These are phyloP conservation scores for Globisporangium acanthophoron DNA, from an alignment of 352 stramenopile genomes.

Conservation along the genomic window DNA sequence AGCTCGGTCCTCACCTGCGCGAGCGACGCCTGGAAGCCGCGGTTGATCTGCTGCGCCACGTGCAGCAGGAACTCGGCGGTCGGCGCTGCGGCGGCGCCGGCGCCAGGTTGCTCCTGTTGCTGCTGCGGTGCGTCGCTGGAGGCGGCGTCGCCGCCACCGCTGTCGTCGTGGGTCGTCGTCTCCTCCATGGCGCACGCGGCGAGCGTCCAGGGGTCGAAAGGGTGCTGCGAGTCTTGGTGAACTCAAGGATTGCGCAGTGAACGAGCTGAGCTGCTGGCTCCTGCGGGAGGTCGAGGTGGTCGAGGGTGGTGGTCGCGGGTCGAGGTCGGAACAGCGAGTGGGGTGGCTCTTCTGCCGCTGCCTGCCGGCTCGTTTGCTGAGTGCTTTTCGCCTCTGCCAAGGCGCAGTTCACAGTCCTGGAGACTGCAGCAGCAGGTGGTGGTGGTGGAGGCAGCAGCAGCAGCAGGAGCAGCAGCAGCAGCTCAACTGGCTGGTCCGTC, in stretches of 20 bases:
- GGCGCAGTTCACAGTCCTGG: background rate
- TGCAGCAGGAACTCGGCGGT: constrained; percentile 18
- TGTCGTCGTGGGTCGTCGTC: background rate
- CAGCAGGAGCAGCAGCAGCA: background rate
- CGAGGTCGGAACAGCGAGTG: background rate
- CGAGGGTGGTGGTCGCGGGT: background rate
- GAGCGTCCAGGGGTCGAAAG: background rate
- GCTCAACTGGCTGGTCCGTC: constrained; percentile 1
- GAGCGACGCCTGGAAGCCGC: constrained; percentile 20
- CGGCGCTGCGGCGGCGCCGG: background rate
- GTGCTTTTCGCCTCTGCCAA: background rate
- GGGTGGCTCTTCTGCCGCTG: constrained; percentile 17
- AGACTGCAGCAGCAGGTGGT: background rate
- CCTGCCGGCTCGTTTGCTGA: constrained; percentile 5
- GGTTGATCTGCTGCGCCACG: constrained; percentile 17
- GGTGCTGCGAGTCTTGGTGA: background rate
- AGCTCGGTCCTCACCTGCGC: constrained; percentile 10
- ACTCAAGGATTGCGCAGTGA: constrained; percentile 6
- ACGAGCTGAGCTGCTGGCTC: background rate
- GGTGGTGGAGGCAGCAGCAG: background rate
- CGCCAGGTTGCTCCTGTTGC: constrained; percentile 1
- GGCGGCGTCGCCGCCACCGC: background rate
- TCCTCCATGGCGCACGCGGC: background rate
- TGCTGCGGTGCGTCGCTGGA: background rate
- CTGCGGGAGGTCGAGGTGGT: background rate